Base-by-base conservation (phyloP, 768 basidiomycete genomes). In the Lactifluus pinguis region DNA sequence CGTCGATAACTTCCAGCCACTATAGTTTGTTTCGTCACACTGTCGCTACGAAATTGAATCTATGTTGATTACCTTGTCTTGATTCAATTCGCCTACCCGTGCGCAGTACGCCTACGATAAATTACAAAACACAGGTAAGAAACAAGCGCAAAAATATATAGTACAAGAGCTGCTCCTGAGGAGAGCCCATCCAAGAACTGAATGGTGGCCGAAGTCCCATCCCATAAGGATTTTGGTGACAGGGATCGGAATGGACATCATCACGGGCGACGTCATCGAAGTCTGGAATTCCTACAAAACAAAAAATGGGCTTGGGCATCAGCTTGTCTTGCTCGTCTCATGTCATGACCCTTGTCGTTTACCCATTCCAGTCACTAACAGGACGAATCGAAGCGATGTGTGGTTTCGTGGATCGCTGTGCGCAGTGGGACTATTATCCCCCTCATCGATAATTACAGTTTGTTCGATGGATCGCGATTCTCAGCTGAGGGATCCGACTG, bases 121-220 rank as follows among this genome's bases (percentile, higher is more conserved):
- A 44, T 9, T 8, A 44, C 44, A 9, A 44, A 9, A n/a, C n/a
- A 19, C 44, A 19, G 15, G n/a, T 45, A 47, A 21, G 21, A 1
- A 15, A 25, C 1, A 11, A 21, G 9, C 3, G 21, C 25, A 11
- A 11, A 47, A 47, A 25, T 3, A 13, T 25, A 47, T 4, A 47
- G 38, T 19, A 44, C 8, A 1, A n/a, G n/a, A 19, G 38, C 6
- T n/a, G n/a, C n/a, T n/a, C n/a, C 13, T 3, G n/a, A n/a, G n/a
- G n/a, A n/a, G n/a, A 42, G 32, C 11, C 15, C 10, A 39, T 14
- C 58, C 56, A 62, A 6, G 61, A 53, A 29, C 61, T 56, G 29
- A 62, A 62, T 6, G 61, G 47, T 10, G 61, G 17, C 5, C 61
- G 56, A 13, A 62, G 52, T 25, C 61, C 61, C 56, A 62, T 62